phyloP scores from a whole-genome alignment of 1,284 basidiomycete species.

The Earliella scabrosa region DNA sequence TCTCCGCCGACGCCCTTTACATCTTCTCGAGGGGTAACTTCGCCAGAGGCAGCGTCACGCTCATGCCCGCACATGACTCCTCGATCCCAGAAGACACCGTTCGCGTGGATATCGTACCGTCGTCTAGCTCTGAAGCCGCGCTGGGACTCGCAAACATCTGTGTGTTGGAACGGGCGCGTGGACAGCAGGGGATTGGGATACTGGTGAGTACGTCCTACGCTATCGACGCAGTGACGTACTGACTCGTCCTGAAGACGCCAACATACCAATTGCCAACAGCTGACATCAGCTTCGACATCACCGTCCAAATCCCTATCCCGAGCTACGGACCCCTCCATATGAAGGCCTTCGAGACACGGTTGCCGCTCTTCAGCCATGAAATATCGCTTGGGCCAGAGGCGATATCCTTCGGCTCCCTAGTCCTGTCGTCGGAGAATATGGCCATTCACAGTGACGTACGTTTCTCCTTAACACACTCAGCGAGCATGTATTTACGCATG shows the following conservation, averaged over 20 bases:
- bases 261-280: constrained; percentile 7
- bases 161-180: constrained; percentile 22
- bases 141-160: constrained; percentile 29
- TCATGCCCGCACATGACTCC: not conserved
- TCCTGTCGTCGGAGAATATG: constrained; percentile 16
- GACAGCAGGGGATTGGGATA: constrained; percentile 32
- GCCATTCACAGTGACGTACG: constrained; percentile 22
- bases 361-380: constrained; percentile 25
- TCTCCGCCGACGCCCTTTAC: constrained; percentile 29
- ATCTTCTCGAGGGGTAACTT: constrained; percentile 30
- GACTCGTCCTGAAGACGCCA: constrained; percentile 19
- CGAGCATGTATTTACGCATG: too few species aligned
- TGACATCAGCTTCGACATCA: constrained; percentile 22
- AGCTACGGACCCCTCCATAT: constrained; percentile 9
- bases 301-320: constrained; percentile 23
- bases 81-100: constrained; percentile 18
- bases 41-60: constrained; percentile 24
- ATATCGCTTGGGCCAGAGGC: constrained; percentile 9
- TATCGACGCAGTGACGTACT: not conserved
- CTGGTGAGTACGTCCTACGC: constrained; percentile 22
- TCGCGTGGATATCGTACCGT: constrained; percentile 27
- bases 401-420: constrained; percentile 23
- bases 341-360: constrained; percentile 28
- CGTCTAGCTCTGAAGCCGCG: constrained; percentile 5
- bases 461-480: too few species aligned